These are phyloP conservation scores for Colletotrichum horii DNA, from an alignment of 2,329 filamentous ascomycete species.

Conservation along the genomic window DNA sequence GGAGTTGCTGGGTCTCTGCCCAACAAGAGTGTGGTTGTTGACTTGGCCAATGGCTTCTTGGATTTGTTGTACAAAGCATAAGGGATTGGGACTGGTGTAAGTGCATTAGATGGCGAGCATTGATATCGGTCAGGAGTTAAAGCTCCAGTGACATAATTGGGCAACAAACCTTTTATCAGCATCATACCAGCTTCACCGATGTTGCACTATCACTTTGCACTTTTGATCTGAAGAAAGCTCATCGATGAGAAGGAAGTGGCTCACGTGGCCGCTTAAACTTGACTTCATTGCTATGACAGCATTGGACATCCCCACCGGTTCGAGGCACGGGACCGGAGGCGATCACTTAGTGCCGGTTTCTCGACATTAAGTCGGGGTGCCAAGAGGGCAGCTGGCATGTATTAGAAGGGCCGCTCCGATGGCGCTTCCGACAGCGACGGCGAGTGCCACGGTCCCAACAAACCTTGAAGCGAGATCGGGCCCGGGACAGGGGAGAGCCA, in stretches of 20 bases:
- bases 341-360: background rate
- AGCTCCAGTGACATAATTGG: background rate
- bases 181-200: background rate
- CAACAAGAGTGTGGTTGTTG: conserved; percentile 93
- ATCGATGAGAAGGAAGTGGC: background rate
- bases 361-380: background rate
- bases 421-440: background rate
- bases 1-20: conserved; percentile 94
- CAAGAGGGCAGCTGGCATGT: background rate
- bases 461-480: background rate
- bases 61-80: conserved; percentile 91
- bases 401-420: background rate
- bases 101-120: conserved; percentile 10
- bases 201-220: background rate
- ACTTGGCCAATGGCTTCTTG: conserved; percentile 88
- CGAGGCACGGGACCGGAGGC: background rate
- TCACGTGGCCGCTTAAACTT: background rate
- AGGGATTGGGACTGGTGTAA: conserved; percentile 22
- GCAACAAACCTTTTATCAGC: background rate
- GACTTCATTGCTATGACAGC: background rate
- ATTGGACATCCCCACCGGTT: background rate
- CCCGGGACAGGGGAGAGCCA: background rate
- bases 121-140: conserved; percentile 8
- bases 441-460: background rate
- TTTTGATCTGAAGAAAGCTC: background rate